Base-by-base conservation (phyloP, 2,329 filamentous ascomycete species). In the Fusarium brachygibbosum region DNA sequence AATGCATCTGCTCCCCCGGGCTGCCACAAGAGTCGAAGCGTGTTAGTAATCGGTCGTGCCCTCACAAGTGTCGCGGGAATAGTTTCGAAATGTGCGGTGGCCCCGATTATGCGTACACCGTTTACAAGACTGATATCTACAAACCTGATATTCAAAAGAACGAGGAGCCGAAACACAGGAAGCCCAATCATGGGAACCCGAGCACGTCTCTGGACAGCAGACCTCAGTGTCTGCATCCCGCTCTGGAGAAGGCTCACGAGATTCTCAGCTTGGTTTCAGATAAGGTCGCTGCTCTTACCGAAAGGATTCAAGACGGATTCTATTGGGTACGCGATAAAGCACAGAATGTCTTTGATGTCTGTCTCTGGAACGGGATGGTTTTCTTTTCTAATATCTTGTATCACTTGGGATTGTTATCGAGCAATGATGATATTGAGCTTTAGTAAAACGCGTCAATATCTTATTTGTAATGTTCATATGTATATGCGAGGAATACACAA, bases 281-380 rank as follows among this genome's bases (percentile, higher is more conserved):
- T 2, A 58, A 29, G 17, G 16, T 21, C 16, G 17, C n/a, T 2
- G 31, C 6, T 2, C 6, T 59, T 19, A 13, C 23, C 5, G 29
- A 16, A 16, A 37, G 12, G 0, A 7, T 25, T 7, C 29, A 34
- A 7, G 12, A 9, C 2, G 25, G 14, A 2, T 41, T 65, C 16
- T 31, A 17, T 21, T 17, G 10, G 6, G 10, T 65, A 4, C 19
- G 63, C 3, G 60, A 65, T 6, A 52, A 63, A 21, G 52, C 40
- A 2, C 62, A 65, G 32, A 17, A 34, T 21, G 1, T 65, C 2
- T 65, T 65, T 3, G 62, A 65, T 19, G 12, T 42, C 0, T 59
- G 60, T 44, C 46, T 65, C 5, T 65, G 53, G 53, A 59, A 12
- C 2, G 16, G 44, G 2, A 60, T 65, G 60, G 53, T 65, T 23